These are phyloP conservation scores for Arthrobotrys musiformis DNA, from an alignment of 2,329 filamentous ascomycete genomes.

Conservation along the genomic window DNA sequence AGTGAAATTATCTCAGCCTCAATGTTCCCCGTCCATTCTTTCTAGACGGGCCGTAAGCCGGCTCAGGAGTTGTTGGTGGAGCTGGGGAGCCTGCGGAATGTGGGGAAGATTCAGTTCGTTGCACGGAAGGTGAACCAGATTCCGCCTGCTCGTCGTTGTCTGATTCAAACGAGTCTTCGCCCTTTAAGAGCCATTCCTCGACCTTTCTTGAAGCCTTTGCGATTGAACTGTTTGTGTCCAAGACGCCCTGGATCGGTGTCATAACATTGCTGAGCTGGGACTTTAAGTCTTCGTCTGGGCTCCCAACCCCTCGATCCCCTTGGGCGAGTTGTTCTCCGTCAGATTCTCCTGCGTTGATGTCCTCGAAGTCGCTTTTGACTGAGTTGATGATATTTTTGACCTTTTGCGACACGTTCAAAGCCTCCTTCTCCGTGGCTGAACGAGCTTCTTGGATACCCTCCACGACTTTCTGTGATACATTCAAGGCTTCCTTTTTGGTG, in stretches of 20 bases:
- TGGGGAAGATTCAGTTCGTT: neutral
- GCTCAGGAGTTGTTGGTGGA: neutral
- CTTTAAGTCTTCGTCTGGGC: constrained; percentile 38
- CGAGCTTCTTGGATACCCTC: constrained; percentile 42
- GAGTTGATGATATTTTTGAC: constrained; percentile 20
- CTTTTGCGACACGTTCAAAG: constrained; percentile 12
- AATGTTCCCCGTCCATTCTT: neutral
- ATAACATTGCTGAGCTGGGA: constrained; percentile 36
- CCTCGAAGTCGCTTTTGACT: constrained; percentile 20
- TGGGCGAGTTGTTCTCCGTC: neutral
- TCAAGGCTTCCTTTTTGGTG: constrained; percentile 30
- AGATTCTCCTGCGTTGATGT: neutral
- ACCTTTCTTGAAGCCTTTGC: constrained; percentile 44
- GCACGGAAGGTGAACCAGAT: neutral
- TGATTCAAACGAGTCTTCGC: constrained; percentile 27
- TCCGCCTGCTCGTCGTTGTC: constrained; percentile 26
- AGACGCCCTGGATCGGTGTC: constrained; percentile 30
- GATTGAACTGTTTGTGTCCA: constrained; percentile 42
- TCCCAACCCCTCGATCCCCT: neutral
- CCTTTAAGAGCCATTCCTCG: constrained; percentile 48
- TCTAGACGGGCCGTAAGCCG: neutral
- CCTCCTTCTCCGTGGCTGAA: constrained; percentile 17
- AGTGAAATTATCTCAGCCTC: neutral
- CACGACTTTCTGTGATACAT: neutral
- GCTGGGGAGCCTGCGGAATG: neutral